Base-by-base conservation (phyloP, 257 asterid species). In the Schizonepeta tenuifolia region DNA sequence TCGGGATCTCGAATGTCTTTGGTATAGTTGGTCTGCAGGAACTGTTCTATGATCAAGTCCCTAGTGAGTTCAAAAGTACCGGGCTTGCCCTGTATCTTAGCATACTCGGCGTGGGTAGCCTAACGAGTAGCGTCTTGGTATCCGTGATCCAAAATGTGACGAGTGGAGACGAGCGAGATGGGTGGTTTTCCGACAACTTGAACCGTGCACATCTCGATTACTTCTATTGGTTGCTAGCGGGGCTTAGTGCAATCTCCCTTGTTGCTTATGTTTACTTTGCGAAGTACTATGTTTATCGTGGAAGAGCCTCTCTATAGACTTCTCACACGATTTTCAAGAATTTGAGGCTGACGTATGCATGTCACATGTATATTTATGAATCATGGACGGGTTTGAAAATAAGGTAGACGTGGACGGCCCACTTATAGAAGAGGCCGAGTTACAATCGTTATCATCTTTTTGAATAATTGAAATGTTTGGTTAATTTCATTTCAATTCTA, bases 171-270 rank as follows among this genome's bases (percentile, higher is more conserved):
- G 85, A 75, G 0, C 28, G 35, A 1, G 81, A 51, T 5, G 78
- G 93, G 6, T 87, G 90, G 87, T 79, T 87, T 58, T 40, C 81
- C 1, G 65, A 82, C 71, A 81, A 87, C 80, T 65, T 87, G 79
- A 87, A 85, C 33, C 71, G 66, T 0, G 89, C 81, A 2, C 92
- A 83, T 72, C 73, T 87, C 7, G 89, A 84, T 35, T 82, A 87
- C 81, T 87, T 87, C 75, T 87, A 85, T 21, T 85, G 87, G 86
- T 28, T 85, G 35, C 72, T 87, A 22, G 82, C 83, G 0, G 86
- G 74, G 35, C 12, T 79, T 9, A 70, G 60, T 49, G 76, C 69
- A 1, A 5, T 76, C 10, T 69, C 38, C 5, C 65, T 87, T 0
- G 63, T 46, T 10, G 41, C 57, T 2, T 88, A 69, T 75, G 24